phyloP scores from a whole-genome alignment of 305 asterid genomes.

The Stenogyne calaminthoides region DNA sequence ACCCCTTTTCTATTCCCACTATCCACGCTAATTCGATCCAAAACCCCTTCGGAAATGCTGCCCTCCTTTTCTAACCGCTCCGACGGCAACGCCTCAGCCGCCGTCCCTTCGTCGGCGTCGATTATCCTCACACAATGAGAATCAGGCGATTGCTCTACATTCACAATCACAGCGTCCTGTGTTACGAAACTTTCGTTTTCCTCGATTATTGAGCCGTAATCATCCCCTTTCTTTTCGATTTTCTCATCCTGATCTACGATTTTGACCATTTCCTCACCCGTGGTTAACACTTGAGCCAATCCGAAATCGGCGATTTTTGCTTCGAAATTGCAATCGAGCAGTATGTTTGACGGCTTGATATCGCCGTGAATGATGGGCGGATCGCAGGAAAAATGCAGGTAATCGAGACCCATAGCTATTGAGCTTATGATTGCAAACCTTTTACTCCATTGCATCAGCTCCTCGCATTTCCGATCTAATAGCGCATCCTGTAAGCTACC shows the following conservation, averaged over 20 bases:
- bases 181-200: constrained; percentile 60
- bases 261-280: constrained; percentile 43
- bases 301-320: constrained; percentile 93
- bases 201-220: constrained; percentile 59
- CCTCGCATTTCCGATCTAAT: constrained; percentile 68
- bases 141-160: constrained; percentile 66
- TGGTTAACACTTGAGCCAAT: constrained; percentile 66
- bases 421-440: constrained; percentile 59
- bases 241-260: constrained; percentile 44
- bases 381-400: constrained; percentile 67
- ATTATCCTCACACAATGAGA: constrained; percentile 48
- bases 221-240: constrained; percentile 52
- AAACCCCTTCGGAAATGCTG: constrained; percentile 57
- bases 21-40: constrained; percentile 65
- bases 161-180: constrained; percentile 64
- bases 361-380: constrained; percentile 84
- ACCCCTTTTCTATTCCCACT: constrained; percentile 52
- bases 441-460: constrained; percentile 70
- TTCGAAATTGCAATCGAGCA: constrained; percentile 69
- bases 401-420: constrained; percentile 71
- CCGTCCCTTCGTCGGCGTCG: constrained; percentile 40
- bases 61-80: constrained; percentile 57
- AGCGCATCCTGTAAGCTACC: constrained; percentile 86
- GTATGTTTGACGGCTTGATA: constrained; percentile 78
- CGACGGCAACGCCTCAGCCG: constrained; percentile 42